Evolutionary conservation across 2,329 filamentous ascomycete species (phyloP).

Genomic region (Talaromyces sp.): DNA sequence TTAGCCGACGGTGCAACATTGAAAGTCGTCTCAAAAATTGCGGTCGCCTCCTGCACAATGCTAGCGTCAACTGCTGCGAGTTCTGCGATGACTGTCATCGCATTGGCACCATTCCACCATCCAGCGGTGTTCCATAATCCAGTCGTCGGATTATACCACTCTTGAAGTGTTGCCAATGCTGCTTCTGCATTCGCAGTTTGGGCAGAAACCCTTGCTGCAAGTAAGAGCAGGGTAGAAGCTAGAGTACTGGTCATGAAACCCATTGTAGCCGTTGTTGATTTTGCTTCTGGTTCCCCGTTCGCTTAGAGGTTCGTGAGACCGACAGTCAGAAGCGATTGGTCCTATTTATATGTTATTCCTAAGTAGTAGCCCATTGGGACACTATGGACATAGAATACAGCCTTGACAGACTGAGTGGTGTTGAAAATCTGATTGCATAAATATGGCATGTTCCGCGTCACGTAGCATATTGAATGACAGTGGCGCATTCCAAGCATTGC

Average conservation of each 20-base stretch:
- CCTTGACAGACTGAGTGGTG: no score
- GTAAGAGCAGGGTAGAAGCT: not conserved
- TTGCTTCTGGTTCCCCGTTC: not conserved
- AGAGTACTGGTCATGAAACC: not conserved
- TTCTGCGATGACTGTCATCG: slow-evolving; percentile 15
- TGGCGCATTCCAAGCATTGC: slow-evolving; percentile 1
- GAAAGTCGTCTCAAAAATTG: slow-evolving; percentile 12
- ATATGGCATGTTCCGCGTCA: slow-evolving; percentile 3
- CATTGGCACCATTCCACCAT: slow-evolving; percentile 18
- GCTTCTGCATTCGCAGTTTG: slow-evolving; percentile 5
- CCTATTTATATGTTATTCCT: not conserved
- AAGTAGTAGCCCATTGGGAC: not conserved
- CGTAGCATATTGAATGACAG: not conserved
- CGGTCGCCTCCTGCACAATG: slow-evolving; percentile 6
- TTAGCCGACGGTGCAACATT: slow-evolving; percentile 12
- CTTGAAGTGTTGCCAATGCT: slow-evolving; percentile 13
- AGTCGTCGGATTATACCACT: slow-evolving; percentile 11
- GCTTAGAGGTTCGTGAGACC: not conserved
- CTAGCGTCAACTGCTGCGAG: slow-evolving; percentile 12
- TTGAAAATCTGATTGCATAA: not conserved
- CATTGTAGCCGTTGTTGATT: not conserved
- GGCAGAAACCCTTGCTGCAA: not conserved
- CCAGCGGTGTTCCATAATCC: slow-evolving; percentile 15
- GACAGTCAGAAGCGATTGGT: not conserved
- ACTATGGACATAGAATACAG: not conserved